These are phyloP conservation scores for Leucoagaricus sp. DNA, from an alignment of 1,284 basidiomycete species.

Conservation along the genomic window DNA sequence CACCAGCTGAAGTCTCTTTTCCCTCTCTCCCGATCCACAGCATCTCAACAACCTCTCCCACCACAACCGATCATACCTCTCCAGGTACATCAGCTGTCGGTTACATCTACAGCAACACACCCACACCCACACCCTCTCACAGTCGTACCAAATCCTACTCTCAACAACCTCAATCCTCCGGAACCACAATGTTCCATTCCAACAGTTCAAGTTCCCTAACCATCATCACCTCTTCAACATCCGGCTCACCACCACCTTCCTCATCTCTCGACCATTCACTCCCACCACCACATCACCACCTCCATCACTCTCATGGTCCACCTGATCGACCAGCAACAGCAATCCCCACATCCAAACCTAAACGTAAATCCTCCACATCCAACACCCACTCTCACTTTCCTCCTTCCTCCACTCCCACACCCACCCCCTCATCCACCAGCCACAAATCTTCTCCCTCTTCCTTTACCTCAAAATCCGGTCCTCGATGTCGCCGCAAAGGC, in stretches of 20 bases:
- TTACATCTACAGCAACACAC: not conserved
- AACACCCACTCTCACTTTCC: no score
- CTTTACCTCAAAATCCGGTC: slow-evolving; percentile 8
- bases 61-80: slow-evolving; percentile 6
- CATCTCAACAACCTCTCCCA: slow-evolving; percentile 3
- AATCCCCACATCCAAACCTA: not conserved
- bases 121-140: slow-evolving; percentile 2
- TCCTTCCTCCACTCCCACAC: not conserved
- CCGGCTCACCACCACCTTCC: not conserved
- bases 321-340: slow-evolving; percentile 4
- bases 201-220: slow-evolving; percentile 3
- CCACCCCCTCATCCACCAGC: not conserved
- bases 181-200: slow-evolving; percentile 14
- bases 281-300: not conserved
- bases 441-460: slow-evolving; percentile 7
- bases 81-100: not conserved
- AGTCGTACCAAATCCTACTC: slow-evolving; percentile 1
- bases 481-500: slow-evolving; percentile 44
- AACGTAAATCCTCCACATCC: not conserved
- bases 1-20: slow-evolving; percentile 5
- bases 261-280: not conserved
- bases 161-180: slow-evolving; percentile 12
- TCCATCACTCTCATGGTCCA: not conserved
- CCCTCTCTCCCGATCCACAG: not conserved
- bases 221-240: slow-evolving; percentile 17